Conservation (phyloP, 1,284 basidiomycete species). For the Marasmius tenuissimus region DNA sequence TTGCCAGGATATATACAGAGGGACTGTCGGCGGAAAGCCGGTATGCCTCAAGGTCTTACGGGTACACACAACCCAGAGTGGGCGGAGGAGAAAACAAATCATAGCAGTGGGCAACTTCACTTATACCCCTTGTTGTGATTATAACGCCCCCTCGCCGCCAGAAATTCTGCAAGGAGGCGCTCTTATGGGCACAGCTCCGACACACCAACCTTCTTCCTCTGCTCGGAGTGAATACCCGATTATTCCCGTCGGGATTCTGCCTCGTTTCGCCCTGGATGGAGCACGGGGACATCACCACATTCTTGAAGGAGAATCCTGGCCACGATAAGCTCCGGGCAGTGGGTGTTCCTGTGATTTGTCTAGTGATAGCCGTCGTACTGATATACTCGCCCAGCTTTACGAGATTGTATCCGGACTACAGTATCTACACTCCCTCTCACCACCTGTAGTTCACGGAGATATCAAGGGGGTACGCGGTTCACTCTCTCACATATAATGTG, state of each 20-base stretch:
- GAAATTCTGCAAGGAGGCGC: conserved; percentile 9
- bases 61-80: neutral
- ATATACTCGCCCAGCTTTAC: too few relatives aligned
- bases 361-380: too few relatives aligned
- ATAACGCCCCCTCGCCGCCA: neutral
- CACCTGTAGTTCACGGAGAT: conserved; percentile 10
- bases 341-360: too few relatives aligned
- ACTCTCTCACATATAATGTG: neutral
- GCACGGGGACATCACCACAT: conserved; percentile 8
- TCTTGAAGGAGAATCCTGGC: conserved; percentile 4
- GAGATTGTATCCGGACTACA: conserved; percentile 8
- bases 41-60: conserved; percentile 13
- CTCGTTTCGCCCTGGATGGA: conserved; percentile 12
- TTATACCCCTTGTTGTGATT: neutral
- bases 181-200: conserved; percentile 10
- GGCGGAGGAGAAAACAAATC: neutral
- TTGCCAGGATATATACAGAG: conserved; percentile 11
- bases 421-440: conserved; percentile 9
- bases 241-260: conserved; percentile 5
- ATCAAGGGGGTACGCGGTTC: conserved; percentile 9
- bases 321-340: conserved; percentile 1
- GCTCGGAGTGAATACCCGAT: conserved; percentile 8
- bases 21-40: neutral
- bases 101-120: neutral
- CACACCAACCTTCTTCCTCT: conserved; percentile 11